These are phyloP conservation scores for Leccinum fallax DNA, from an alignment of 1,284 basidiomycete genomes.

Conservation along the genomic window DNA sequence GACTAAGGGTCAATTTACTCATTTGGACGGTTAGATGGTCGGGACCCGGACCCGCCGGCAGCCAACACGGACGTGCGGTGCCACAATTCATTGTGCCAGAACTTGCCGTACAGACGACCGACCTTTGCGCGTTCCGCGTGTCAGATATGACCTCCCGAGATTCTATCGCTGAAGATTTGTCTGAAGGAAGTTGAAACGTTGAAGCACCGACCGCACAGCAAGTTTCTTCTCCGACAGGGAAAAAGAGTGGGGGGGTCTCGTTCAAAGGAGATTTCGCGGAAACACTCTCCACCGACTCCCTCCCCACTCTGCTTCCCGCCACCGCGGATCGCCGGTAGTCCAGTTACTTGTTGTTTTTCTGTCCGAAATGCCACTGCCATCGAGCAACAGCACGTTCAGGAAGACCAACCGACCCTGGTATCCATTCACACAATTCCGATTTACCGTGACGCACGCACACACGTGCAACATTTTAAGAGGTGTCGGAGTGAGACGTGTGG, in stretches of 20 bases:
- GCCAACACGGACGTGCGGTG: too few relatives aligned
- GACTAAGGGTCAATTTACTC: background rate
- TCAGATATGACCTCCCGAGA: background rate
- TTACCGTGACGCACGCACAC: background rate
- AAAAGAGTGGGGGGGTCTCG: background rate
- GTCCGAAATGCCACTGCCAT: background rate
- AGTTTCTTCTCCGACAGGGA: background rate
- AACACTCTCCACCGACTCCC: background rate
- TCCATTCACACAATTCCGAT: background rate
- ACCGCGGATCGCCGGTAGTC: background rate
- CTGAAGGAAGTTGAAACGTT: background rate
- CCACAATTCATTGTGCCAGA: too few relatives aligned
- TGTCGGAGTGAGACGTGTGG: background rate
- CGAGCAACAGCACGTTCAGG: background rate
- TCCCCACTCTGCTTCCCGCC: background rate
- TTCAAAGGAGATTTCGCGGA: background rate
- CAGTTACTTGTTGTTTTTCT: background rate
- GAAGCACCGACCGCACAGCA: background rate
- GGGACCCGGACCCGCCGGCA: too few relatives aligned
- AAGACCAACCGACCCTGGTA: background rate
- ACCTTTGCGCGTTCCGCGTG: background rate
- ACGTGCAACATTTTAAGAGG: background rate
- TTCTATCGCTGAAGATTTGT: background rate
- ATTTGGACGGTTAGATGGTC: too few relatives aligned
- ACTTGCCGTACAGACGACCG: too few relatives aligned